A percentile compares a stretch with the other conserved stretches of the same genome.
Conservation (phyloP, 179 eudicot species). For the Heliamphora pulchella region DNA sequence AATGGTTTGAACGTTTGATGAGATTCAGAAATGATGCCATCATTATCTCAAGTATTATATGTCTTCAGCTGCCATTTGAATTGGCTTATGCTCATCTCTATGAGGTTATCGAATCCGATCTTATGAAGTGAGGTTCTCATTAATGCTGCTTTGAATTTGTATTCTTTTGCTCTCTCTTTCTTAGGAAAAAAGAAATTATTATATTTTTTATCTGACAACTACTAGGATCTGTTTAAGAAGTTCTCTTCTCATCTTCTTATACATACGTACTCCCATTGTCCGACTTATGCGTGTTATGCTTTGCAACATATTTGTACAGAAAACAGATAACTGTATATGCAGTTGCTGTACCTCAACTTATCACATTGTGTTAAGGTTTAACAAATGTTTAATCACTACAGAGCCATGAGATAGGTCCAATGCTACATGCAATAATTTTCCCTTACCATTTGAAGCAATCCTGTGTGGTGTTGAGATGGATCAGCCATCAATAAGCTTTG, state of each 20-base stretch:
- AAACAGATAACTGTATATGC: not conserved
- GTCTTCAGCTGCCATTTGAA: constrained; percentile 93
- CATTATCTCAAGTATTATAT: constrained; percentile 62
- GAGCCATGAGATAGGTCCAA: not conserved
- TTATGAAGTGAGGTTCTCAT: constrained; percentile 48
- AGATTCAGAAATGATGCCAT: constrained; percentile 84
- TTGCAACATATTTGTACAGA: not conserved
- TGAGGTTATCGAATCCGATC: constrained; percentile 52
- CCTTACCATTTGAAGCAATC: not conserved
- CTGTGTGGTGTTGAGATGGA: not conserved
- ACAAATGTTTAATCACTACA: not conserved
- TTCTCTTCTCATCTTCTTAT: not conserved
- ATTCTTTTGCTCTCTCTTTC: not conserved
- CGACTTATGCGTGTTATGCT: not conserved
- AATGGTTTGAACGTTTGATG: constrained; percentile 67
- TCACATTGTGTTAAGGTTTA: not conserved
- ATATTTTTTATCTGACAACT: not conserved
- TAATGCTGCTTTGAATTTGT: constrained; percentile 1
- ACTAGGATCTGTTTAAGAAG: not conserved
- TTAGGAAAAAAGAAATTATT: not conserved
- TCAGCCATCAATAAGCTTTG: not conserved
- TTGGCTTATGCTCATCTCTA: constrained; percentile 92
- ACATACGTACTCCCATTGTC: not conserved
- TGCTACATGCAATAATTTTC: not conserved
- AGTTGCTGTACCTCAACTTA: not conserved